Evolutionary conservation across 306 rosid species (phyloP).

Genomic region (Glycyrrhiza uralensis): DNA sequence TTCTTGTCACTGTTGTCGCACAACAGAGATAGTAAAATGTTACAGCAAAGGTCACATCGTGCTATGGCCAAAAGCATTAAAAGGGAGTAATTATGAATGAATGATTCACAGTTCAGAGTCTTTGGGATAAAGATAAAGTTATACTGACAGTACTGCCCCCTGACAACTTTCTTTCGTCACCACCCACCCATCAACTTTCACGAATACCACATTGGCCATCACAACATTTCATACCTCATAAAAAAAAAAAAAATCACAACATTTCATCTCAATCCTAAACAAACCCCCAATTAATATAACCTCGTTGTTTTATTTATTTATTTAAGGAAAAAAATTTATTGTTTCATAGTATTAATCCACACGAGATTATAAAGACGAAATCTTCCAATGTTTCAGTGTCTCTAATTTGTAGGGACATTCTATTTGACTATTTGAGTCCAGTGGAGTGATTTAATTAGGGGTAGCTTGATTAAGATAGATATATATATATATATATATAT

Average conservation of each 20-base stretch:
- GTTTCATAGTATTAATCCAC: not conserved
- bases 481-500: no score
- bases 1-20: constrained; percentile 32
- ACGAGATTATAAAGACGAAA: not conserved
- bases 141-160: constrained; percentile 41
- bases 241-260: no score
- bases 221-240: not conserved
- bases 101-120: constrained; percentile 70
- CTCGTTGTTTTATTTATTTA: no score
- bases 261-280: not conserved
- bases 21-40: constrained; percentile 48
- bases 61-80: constrained; percentile 44
- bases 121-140: constrained; percentile 54
- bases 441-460: not conserved
- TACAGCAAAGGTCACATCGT: constrained; percentile 53
- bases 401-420: not conserved
- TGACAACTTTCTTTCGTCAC: constrained; percentile 31
- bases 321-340: no score
- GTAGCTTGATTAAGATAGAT: not conserved
- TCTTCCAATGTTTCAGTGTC: not conserved
- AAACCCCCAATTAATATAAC: not conserved
- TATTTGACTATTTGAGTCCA: not conserved
- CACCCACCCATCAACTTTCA: constrained; percentile 26
- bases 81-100: constrained; percentile 79
- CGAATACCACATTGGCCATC: not conserved